These are phyloP conservation scores for Lactarius hengduanensis DNA, from an alignment of 768 basidiomycete species.

Conservation along the genomic window DNA sequence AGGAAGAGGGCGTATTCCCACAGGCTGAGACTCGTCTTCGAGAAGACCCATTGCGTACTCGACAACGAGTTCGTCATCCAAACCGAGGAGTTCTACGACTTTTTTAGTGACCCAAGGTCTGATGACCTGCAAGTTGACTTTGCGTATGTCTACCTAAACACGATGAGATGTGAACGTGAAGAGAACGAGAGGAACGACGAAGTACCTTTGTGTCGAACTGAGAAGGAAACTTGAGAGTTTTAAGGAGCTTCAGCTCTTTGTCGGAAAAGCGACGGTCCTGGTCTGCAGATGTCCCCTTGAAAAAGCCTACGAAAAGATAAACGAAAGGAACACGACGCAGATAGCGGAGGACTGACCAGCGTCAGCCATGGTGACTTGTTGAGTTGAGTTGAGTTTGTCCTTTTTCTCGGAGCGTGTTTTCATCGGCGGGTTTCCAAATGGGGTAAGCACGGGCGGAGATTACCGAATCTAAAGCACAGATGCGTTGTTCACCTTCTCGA, in stretches of 20 bases:
- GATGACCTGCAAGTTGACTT: conserved; percentile 91
- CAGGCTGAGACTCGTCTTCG: conserved; percentile 83
- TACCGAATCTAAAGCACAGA: background rate
- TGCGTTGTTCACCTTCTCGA: background rate
- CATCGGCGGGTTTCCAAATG: background rate
- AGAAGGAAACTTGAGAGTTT: conserved; percentile 85
- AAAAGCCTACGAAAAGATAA: conserved; percentile 52
- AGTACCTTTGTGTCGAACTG: conserved; percentile 86
- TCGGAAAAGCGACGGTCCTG: conserved; percentile 93
- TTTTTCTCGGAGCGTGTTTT: background rate
- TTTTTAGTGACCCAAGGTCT: conserved; percentile 95
- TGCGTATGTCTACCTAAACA: conserved; percentile 84
- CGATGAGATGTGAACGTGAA: background rate
- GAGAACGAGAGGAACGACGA: background rate
- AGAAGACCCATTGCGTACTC: conserved; percentile 95
- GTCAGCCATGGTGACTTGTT: conserved; percentile 26
- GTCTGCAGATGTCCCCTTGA: conserved; percentile 89
- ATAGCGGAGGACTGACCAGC: conserved; percentile 21
- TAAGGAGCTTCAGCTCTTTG: conserved; percentile 89
- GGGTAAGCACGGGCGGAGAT: background rate
- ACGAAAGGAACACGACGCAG: background rate
- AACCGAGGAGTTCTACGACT: conserved; percentile 83
- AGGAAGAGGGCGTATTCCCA: conserved; percentile 38
- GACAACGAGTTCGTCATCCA: conserved; percentile 96
- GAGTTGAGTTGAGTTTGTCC: background rate